Percentiles rank a stretch among this genome's conserved stretches.
Evolutionary conservation across 2,329 filamentous ascomycete genomes (phyloP).

Genomic region (Colletotrichum cereale): DNA sequence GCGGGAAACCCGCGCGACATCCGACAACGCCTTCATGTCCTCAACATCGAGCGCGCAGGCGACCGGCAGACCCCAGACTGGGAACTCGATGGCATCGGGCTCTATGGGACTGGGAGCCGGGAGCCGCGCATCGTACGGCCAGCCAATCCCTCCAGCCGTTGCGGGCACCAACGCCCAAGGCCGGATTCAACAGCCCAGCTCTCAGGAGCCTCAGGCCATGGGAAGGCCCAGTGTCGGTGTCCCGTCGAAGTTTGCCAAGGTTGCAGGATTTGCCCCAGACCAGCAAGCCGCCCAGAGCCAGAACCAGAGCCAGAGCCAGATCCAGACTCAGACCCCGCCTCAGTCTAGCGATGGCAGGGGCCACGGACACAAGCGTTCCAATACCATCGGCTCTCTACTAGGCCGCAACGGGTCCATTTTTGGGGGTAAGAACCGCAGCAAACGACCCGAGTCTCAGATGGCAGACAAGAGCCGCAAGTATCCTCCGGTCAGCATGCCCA

Average conservation of each 20-base stretch:
- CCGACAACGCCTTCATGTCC: constrained; percentile 67
- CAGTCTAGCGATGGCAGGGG: constrained; percentile 49
- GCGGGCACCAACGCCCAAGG: constrained; percentile 91
- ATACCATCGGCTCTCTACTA: constrained; percentile 85
- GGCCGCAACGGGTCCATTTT: constrained; percentile 87
- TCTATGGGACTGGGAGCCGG: constrained; percentile 70
- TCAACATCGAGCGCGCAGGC: constrained; percentile 59
- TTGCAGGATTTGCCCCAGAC: constrained; percentile 69
- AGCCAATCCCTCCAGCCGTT: constrained; percentile 87
- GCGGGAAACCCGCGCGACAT: constrained; percentile 65
- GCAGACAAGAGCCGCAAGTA: constrained; percentile 72
- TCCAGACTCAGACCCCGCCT: constrained; percentile 30
- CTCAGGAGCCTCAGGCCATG: constrained; percentile 78
- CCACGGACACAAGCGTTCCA: constrained; percentile 76
- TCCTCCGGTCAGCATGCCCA: constrained; percentile 92
- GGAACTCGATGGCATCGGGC: constrained; percentile 80
- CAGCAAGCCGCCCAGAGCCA: constrained; percentile 49
- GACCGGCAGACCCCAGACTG: constrained; percentile 78
- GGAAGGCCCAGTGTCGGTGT: constrained; percentile 72
- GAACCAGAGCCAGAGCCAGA: constrained; percentile 1
- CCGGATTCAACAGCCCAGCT: constrained; percentile 87
- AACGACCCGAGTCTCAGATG: constrained; percentile 58
- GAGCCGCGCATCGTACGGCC: constrained; percentile 82
- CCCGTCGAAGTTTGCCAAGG: constrained; percentile 69
- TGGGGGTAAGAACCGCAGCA: constrained; percentile 67